Percentiles rank a stretch among this genome's conserved stretches.
These are phyloP conservation scores for Dioscorea dumetorum DNA, from an alignment of 106 monocot genomes.

Conservation along the genomic window DNA sequence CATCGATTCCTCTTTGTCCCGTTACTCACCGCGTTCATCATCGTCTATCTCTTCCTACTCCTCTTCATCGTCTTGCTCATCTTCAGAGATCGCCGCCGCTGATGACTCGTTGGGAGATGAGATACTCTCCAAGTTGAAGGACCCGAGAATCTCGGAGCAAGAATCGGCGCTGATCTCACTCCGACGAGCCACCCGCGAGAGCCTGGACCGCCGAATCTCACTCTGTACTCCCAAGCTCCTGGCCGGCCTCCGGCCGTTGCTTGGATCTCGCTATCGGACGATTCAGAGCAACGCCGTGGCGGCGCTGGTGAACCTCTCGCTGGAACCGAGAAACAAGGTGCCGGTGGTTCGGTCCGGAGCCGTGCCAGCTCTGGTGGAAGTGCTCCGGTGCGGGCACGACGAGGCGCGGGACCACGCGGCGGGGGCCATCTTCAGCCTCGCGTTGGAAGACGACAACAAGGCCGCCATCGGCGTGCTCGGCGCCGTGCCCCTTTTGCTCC, in stretches of 20 bases:
- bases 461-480: conserved; percentile 66
- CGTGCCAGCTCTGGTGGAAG: conserved; percentile 42
- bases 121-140: conserved; percentile 26
- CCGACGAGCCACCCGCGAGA: conserved; percentile 44
- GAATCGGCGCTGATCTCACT: conserved; percentile 38
- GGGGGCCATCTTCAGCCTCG: conserved; percentile 67
- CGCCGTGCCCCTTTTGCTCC: conserved; percentile 62
- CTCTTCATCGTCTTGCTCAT: neutral
- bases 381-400: conserved; percentile 21
- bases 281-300: conserved; percentile 50
- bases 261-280: conserved; percentile 23
- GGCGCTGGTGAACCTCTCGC: conserved; percentile 65
- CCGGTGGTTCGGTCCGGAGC: conserved; percentile 58
- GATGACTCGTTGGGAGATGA: conserved; percentile 27
- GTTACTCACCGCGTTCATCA: no score
- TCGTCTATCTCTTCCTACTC: neutral
- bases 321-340: conserved; percentile 52
- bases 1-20: no score
- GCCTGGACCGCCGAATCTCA: conserved; percentile 16
- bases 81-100: no score
- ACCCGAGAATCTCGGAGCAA: conserved; percentile 26
- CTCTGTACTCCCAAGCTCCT: conserved; percentile 62
- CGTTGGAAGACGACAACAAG: conserved; percentile 54
- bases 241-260: conserved; percentile 25
- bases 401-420: conserved; percentile 65